Conservation (phyloP, 2,329 filamentous ascomycete genomes). For the Aspergillus tubingensis region DNA sequence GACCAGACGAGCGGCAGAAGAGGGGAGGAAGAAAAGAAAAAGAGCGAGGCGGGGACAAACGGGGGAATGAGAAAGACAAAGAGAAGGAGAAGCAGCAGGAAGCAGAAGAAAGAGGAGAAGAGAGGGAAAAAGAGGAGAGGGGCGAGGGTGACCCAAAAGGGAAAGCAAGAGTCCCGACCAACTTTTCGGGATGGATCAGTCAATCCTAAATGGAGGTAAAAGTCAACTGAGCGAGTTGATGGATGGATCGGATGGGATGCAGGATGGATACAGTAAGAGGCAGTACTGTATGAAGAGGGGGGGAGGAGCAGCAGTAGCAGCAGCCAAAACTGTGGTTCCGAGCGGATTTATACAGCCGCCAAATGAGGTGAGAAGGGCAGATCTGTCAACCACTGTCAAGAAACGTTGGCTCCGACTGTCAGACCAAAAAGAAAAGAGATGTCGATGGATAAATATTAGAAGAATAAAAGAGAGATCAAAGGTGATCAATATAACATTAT, state of each 20-base stretch:
- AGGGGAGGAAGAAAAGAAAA: constrained; percentile 16
- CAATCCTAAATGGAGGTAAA: not conserved
- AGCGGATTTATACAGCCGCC: not conserved
- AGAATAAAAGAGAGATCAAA: not conserved
- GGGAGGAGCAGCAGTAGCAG: not conserved
- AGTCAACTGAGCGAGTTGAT: not conserved
- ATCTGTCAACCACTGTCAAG: no score
- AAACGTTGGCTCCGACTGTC: not conserved
- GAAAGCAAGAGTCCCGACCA: constrained; percentile 16
- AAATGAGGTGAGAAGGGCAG: not conserved
- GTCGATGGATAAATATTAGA: not conserved
- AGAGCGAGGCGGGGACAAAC: constrained; percentile 16
- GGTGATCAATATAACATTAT: not conserved
- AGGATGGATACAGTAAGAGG: not conserved
- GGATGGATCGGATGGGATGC: not conserved
- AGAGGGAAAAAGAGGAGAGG: constrained; percentile 20
- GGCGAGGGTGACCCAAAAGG: constrained; percentile 25
- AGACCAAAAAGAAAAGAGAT: not conserved
- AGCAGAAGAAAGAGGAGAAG: constrained; percentile 16
- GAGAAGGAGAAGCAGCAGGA: constrained; percentile 23
- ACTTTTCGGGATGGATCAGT: constrained; percentile 5
- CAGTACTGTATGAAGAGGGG: not conserved
- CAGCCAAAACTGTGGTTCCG: not conserved
- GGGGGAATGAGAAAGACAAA: constrained; percentile 19
- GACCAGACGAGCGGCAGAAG: constrained; percentile 18